Evolutionary conservation across 768 basidiomycete genomes (phyloP).

Genomic region (Cystofilobasidium macerans): DNA sequence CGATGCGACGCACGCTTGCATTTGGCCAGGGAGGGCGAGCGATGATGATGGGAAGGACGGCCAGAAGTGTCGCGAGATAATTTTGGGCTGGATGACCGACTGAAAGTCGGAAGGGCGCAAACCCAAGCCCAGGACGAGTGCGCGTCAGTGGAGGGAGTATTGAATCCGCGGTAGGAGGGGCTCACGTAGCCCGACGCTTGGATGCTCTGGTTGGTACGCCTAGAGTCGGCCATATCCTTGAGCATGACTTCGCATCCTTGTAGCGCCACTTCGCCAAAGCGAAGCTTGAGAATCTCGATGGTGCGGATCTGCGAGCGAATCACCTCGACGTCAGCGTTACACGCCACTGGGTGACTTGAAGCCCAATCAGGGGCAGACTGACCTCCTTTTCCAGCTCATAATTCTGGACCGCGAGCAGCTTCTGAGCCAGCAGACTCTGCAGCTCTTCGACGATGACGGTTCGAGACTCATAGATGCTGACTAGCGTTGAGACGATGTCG

Average conservation of each 20-base stretch:
- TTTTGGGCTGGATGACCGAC: slow-evolving; percentile 70
- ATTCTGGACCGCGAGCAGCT: slow-evolving; percentile 66
- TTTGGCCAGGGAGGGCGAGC: slow-evolving; percentile 71
- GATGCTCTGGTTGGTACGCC: slow-evolving; percentile 74
- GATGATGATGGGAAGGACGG: slow-evolving; percentile 64
- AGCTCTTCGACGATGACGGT: slow-evolving; percentile 93
- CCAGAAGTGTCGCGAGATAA: slow-evolving; percentile 94
- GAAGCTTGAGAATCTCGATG: slow-evolving; percentile 85
- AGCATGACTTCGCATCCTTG: slow-evolving; percentile 98
- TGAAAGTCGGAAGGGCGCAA: slow-evolving; percentile 37
- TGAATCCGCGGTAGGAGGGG: not conserved
- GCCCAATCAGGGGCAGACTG: slow-evolving; percentile 20
- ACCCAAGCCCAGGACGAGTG: too few species aligned
- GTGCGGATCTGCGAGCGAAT: slow-evolving; percentile 57
- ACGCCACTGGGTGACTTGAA: not conserved
- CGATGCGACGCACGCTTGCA: slow-evolving; percentile 35
- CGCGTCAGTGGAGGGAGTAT: slow-evolving; percentile 5
- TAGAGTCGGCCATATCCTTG: slow-evolving; percentile 91
- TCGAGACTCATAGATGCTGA: slow-evolving; percentile 94
- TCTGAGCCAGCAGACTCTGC: slow-evolving; percentile 78
- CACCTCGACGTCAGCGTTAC: not conserved
- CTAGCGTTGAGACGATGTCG: slow-evolving; percentile 89
- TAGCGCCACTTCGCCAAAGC: slow-evolving; percentile 84
- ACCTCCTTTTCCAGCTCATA: slow-evolving; percentile 66
- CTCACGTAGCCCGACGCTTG: slow-evolving; percentile 61